These are phyloP conservation scores for Pseudogymnoascus sp. DNA, from an alignment of 2,329 filamentous ascomycete species.

Conservation along the genomic window DNA sequence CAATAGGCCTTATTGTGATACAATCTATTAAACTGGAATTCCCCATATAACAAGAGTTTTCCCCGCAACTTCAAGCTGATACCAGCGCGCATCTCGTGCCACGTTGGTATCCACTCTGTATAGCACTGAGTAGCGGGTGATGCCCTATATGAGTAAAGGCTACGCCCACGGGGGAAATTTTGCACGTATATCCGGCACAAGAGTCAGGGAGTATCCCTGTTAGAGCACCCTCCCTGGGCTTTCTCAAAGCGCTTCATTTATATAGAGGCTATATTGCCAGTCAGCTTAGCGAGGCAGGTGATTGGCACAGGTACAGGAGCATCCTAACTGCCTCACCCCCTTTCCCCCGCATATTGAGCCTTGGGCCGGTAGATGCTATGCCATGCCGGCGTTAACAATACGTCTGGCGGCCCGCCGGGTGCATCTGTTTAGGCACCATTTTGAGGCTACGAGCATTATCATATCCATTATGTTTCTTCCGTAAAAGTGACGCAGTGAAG, in stretches of 20 bases:
- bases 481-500: not conserved
- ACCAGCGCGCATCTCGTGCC: conserved; percentile 1
- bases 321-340: not conserved
- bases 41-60: conserved; percentile 6
- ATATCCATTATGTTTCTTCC: not conserved
- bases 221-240: not conserved
- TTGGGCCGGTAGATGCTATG: not conserved
- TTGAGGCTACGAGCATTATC: not conserved
- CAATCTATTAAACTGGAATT: not conserved
- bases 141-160: not conserved
- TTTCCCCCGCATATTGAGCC: not conserved
- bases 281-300: not conserved
- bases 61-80: conserved; percentile 4
- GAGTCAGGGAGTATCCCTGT: not conserved
- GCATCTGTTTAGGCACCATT: not conserved
- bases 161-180: not conserved
- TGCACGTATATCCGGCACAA: not conserved
- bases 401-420: not conserved
- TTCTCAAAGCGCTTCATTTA: not conserved
- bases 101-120: not conserved
- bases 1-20: not conserved
- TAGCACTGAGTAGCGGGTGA: not conserved
- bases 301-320: not conserved
- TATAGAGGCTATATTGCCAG: not conserved
- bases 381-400: not conserved